These are phyloP conservation scores for Datisca glomerata DNA, from an alignment of 306 rosid genomes.

Conservation along the genomic window DNA sequence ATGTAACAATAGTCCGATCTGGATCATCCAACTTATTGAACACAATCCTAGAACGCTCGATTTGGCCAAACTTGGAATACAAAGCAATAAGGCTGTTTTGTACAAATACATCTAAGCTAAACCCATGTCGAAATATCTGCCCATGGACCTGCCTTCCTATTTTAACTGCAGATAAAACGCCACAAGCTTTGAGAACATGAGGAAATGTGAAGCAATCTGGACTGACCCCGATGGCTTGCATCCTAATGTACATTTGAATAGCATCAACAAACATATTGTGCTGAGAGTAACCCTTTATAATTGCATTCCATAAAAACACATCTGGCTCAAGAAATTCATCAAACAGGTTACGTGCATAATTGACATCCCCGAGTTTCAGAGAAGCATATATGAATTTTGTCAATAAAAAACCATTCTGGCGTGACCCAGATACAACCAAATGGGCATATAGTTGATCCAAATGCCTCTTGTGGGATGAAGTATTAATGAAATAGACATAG, in stretches of 20 bases:
- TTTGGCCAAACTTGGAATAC: constrained; percentile 13
- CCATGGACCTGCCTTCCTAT: constrained; percentile 10
- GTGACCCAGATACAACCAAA: constrained; percentile 10
- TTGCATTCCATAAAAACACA: constrained; percentile 11
- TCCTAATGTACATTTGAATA: constrained; percentile 5
- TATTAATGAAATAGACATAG: neutral
- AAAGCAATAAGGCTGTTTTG: constrained; percentile 13
- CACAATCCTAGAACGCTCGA: constrained; percentile 3
- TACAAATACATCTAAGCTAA: constrained; percentile 6
- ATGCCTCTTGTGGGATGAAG: constrained; percentile 4
- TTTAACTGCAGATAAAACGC: neutral
- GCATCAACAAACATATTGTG: constrained; percentile 2
- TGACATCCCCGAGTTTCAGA: constrained; percentile 7
- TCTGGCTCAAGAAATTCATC: constrained; percentile 6
- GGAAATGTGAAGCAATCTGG: constrained; percentile 11
- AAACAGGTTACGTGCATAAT: constrained; percentile 8
- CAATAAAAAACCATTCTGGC: constrained; percentile 6
- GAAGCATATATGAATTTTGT: constrained; percentile 8
- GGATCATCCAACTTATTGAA: constrained; percentile 4
- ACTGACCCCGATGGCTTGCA: constrained; percentile 1
- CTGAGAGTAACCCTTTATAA: constrained; percentile 8
- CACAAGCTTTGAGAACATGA: constrained; percentile 11
- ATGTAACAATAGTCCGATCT: constrained; percentile 11
- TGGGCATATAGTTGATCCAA: constrained; percentile 13
- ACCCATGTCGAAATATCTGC: constrained; percentile 9